Conservation (phyloP, 768 basidiomycete genomes). For the Suillus fuscotomentosus region DNA sequence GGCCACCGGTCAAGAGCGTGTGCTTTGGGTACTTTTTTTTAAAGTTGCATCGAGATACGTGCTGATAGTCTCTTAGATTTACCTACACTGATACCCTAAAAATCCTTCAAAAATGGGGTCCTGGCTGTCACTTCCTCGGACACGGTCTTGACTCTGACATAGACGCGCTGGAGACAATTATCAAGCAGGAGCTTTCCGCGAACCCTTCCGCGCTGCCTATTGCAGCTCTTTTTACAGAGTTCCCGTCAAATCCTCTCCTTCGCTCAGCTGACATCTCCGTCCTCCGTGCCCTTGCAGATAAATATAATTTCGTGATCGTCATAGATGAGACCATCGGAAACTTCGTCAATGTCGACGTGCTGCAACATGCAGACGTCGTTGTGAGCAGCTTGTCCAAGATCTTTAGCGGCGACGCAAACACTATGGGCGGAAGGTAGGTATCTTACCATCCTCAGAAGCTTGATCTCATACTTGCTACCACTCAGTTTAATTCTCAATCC, state of each 20-base stretch:
- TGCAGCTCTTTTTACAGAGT: conserved; percentile 86
- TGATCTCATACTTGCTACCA: neutral
- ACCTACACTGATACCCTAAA: conserved; percentile 96
- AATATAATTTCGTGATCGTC: conserved; percentile 84
- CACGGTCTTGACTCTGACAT: conserved; percentile 76
- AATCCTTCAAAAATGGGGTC: conserved; percentile 93
- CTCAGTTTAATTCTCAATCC: conserved; percentile 87
- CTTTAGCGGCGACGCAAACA: conserved; percentile 92
- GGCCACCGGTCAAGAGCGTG: conserved; percentile 73
- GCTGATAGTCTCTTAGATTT: conserved; percentile 53
- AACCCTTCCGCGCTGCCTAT: conserved; percentile 54
- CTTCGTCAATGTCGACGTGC: conserved; percentile 88
- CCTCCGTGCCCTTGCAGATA: conserved; percentile 78
- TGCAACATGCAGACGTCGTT: conserved; percentile 85
- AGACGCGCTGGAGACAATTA: conserved; percentile 62
- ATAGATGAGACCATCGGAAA: conserved; percentile 96
- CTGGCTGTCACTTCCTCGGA: conserved; percentile 88
- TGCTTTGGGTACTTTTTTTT: conserved; percentile 79
- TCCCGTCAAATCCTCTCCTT: conserved; percentile 93
- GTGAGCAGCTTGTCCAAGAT: conserved; percentile 92
- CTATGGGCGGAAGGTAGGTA: conserved; percentile 94
- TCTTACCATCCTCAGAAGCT: neutral
- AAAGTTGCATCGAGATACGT: neutral
- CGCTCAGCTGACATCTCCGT: conserved; percentile 78
- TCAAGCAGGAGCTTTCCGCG: conserved; percentile 42